Percentiles rank a stretch among this genome's conserved stretches.
Conservation (phyloP, 768 basidiomycete species). For the Boletus rex-veris region DNA sequence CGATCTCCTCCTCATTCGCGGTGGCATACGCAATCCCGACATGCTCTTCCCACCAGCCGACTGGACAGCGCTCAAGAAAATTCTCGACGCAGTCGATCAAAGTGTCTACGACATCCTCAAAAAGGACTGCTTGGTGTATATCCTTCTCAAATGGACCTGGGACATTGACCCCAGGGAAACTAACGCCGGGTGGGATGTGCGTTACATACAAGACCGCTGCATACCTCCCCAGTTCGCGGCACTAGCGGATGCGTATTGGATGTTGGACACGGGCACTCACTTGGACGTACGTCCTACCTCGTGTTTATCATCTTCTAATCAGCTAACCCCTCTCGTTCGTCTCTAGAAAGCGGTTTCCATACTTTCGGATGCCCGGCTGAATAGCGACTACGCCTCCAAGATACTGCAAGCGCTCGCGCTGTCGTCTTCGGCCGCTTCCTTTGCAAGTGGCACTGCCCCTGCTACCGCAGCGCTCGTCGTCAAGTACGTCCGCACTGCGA, state of each 20-base stretch:
- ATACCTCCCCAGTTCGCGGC: constrained; percentile 74
- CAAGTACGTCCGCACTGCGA: constrained; percentile 71
- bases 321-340: background rate
- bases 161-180: constrained; percentile 60
- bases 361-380: constrained; percentile 70
- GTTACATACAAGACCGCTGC: constrained; percentile 49
- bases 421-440: constrained; percentile 40
- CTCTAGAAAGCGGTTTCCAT: constrained; percentile 64
- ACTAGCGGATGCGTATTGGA: constrained; percentile 84
- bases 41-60: constrained; percentile 68
- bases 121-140: constrained; percentile 78
- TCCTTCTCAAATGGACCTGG: constrained; percentile 74
- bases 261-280: constrained; percentile 67
- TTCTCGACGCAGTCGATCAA: constrained; percentile 58
- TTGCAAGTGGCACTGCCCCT: constrained; percentile 8
- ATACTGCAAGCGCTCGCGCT: constrained; percentile 57
- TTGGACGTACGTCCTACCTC: constrained; percentile 48
- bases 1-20: constrained; percentile 65
- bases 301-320: background rate
- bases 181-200: constrained; percentile 25
- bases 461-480: constrained; percentile 47
- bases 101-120: constrained; percentile 73
- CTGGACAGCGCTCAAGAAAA: constrained; percentile 46
- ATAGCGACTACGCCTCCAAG: constrained; percentile 75
- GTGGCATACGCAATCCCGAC: constrained; percentile 57